Evolutionary conservation across 2,329 filamentous ascomycete species (phyloP).

Genomic region (Fusarium sp.): DNA sequence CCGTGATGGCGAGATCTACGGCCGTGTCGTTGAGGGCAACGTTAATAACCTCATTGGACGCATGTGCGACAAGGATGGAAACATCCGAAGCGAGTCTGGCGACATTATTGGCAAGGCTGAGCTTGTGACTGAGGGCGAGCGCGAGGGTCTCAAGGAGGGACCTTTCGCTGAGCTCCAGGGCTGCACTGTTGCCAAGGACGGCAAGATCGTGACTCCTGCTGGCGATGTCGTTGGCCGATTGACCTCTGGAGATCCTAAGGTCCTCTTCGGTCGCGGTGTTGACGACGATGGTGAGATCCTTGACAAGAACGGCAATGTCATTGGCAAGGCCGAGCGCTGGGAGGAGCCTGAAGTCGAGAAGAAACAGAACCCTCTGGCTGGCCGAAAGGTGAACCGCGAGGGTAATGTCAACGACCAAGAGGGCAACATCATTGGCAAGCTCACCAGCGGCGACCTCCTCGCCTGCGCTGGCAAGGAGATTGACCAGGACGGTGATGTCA

Average conservation of each 20-base stretch:
- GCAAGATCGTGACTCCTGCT: conserved; percentile 72
- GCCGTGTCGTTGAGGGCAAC: conserved; percentile 75
- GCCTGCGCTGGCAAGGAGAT: conserved; percentile 76
- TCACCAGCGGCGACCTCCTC: conserved; percentile 74
- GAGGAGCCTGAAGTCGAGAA: conserved; percentile 66
- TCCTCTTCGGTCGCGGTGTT: conserved; percentile 77
- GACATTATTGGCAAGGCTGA: conserved; percentile 76
- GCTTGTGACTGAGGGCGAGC: conserved; percentile 75
- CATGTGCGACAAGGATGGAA: conserved; percentile 78
- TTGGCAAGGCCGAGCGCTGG: conserved; percentile 71
- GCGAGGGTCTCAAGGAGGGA: conserved; percentile 71
- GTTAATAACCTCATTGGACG: conserved; percentile 72
- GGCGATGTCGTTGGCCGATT: conserved; percentile 81
- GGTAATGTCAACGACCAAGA: conserved; percentile 70
- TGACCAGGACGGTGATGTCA: conserved; percentile 77
- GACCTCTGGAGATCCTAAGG: conserved; percentile 76
- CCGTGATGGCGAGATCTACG: conserved; percentile 66
- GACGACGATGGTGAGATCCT: conserved; percentile 87
- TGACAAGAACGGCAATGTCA: conserved; percentile 76
- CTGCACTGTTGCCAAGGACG: conserved; percentile 75
- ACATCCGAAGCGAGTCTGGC: conserved; percentile 79
- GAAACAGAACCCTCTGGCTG: conserved; percentile 63
- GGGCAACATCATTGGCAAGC: conserved; percentile 72
- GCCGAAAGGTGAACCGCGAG: conserved; percentile 67
- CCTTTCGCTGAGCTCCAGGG: conserved; percentile 76